phyloP scores from a whole-genome alignment of 2,329 filamentous ascomycete genomes.

The Cercospora sojina region DNA sequence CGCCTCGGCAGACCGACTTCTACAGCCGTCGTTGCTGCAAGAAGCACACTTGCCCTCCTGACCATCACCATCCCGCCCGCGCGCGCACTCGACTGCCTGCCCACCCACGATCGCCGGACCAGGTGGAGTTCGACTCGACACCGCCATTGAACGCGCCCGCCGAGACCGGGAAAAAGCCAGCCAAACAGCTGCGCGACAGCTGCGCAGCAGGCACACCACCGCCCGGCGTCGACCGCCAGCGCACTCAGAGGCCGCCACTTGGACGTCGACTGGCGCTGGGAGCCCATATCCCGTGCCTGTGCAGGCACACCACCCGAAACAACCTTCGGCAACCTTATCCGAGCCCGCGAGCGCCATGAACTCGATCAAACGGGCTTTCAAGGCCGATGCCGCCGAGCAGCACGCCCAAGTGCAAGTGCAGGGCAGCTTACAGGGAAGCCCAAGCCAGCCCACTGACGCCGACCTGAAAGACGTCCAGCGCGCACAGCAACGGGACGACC shows the following conservation, averaged over 20 bases:
- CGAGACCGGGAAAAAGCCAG: slow-evolving; percentile 8
- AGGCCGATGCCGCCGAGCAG: slow-evolving; percentile 15
- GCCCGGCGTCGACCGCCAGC: neutral
- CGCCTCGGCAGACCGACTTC: slow-evolving; percentile 5
- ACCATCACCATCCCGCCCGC: neutral
- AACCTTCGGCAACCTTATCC: slow-evolving; percentile 10
- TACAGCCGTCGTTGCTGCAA: neutral
- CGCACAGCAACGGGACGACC: slow-evolving; percentile 22
- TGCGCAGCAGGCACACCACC: neutral
- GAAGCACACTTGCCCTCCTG: neutral
- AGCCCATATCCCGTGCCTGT: neutral
- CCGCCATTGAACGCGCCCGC: neutral
- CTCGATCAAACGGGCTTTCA: slow-evolving; percentile 23
- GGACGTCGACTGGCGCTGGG: neutral
- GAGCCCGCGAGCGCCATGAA: slow-evolving; percentile 14
- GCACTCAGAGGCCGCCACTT: neutral
- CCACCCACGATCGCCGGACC: neutral
- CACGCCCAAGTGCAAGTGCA: slow-evolving; percentile 10
- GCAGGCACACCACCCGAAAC: neutral
- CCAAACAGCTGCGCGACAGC: neutral
- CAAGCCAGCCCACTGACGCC: slow-evolving; percentile 4
- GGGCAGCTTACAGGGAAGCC: slow-evolving; percentile 16
- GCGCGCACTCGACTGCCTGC: neutral
- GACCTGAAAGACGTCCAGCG: slow-evolving; percentile 16
- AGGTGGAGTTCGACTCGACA: neutral